phyloP scores from a whole-genome alignment of 345 rosid species.

The Dimocarpus longan region DNA sequence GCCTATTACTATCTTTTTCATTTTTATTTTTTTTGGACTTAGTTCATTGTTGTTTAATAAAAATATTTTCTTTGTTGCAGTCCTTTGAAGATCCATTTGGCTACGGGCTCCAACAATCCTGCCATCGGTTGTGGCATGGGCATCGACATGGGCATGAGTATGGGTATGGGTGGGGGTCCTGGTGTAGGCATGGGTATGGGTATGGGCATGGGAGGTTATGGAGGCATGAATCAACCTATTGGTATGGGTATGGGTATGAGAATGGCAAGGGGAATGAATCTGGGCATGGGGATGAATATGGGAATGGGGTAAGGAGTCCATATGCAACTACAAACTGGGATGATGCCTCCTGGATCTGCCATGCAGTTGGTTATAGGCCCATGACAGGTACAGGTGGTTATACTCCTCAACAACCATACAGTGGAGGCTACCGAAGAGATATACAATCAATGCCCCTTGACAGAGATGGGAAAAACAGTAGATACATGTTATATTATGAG shows the following conservation, averaged over 20 bases:
- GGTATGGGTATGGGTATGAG: too few relatives aligned
- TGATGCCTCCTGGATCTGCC: conserved; percentile 48
- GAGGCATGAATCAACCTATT: conserved; percentile 46
- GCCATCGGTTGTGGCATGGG: conserved; percentile 67
- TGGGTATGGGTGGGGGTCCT: conserved; percentile 52
- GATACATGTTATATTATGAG: conserved; percentile 28
- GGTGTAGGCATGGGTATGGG: conserved; percentile 45
- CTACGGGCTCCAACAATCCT: conserved; percentile 58
- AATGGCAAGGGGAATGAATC: conserved; percentile 38
- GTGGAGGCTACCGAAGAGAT: conserved; percentile 68
- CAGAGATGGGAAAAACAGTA: conserved; percentile 25
- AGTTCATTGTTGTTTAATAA: not conserved
- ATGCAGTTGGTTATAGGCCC: conserved; percentile 66
- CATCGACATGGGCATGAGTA: conserved; percentile 47
- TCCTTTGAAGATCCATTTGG: conserved; percentile 94
- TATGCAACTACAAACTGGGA: conserved; percentile 59
- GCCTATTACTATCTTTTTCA: not conserved
- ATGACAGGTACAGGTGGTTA: conserved; percentile 80
- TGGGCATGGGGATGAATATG: conserved; percentile 50
- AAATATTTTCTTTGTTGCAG: conserved; percentile 47
- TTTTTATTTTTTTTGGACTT: not conserved
- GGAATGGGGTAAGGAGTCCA: conserved; percentile 63
- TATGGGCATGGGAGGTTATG: conserved; percentile 39
- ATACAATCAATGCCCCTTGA: conserved; percentile 4
- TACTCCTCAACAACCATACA: conserved; percentile 70